A percentile compares a stretch with the other conserved stretches of the same genome.
Conservation (phyloP, 345 rosid genomes). For the Geranium brycei region DNA sequence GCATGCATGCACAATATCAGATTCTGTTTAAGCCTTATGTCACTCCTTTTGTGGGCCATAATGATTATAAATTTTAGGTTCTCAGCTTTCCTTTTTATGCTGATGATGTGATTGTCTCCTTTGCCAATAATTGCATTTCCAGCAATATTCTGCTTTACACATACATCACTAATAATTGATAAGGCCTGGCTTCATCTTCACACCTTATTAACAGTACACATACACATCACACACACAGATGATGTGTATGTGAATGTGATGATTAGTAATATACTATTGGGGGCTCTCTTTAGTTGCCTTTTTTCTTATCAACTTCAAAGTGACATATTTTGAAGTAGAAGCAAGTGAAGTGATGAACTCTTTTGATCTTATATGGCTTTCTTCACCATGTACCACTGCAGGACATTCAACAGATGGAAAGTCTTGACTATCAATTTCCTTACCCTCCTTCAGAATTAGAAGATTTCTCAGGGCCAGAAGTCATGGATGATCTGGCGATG, state of each 20-base stretch:
- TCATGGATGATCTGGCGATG: conserved; percentile 18
- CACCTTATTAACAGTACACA: no score
- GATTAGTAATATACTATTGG: not conserved
- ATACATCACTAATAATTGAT: not conserved
- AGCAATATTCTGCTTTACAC: not conserved
- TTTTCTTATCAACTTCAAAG: no score
- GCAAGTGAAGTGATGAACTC: not conserved
- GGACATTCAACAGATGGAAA: conserved; percentile 21
- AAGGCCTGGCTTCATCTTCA: not conserved
- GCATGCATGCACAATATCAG: not conserved
- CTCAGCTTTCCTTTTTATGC: not conserved
- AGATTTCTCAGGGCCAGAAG: conserved; percentile 34
- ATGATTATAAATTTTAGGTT: not conserved
- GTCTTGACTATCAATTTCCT: conserved; percentile 24
- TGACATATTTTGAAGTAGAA: conserved; percentile 20
- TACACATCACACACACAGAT: not conserved
- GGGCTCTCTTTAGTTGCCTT: not conserved
- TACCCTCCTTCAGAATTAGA: conserved; percentile 36
- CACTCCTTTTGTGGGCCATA: not conserved
- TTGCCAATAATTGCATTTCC: not conserved
- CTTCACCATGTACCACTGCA: conserved; percentile 13
- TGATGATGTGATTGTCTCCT: not conserved
- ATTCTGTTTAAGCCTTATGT: not conserved
- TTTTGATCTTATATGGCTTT: conserved; percentile 9
- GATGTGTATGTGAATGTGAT: not conserved